Base-by-base conservation (phyloP, 2,329 filamentous ascomycete species). In the Lithohypha guttulata region DNA sequence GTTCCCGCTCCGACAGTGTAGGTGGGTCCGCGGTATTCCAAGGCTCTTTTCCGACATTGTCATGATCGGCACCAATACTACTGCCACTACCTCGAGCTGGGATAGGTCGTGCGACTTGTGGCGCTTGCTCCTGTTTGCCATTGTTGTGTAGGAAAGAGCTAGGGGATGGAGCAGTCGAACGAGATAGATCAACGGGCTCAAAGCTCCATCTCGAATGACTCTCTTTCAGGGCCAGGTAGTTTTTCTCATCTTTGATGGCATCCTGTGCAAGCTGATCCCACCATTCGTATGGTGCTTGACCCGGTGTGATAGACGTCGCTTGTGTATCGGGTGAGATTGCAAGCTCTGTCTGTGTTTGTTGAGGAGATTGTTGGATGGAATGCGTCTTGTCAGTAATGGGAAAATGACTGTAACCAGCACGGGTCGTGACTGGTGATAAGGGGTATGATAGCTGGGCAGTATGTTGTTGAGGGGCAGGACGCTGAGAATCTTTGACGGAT, bases 221-320 rank as follows among this genome's bases (percentile, higher is more conserved):
- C 3, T 41, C 22, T 15, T 41, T 33, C 21, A 41, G 29, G 13
- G 25, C 22, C 14, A 25, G 23, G 18, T 41, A 34, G 17, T 23
- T 41, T 14, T 32, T n/a, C 3, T 19, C 22, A 18, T 23, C 34
- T 14, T 33, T 34, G 4, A 23, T 22, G 5, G 49, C 49, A 49
- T 51, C 49, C 10, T 49, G 48, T 6, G 49, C 49, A 13, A 51
- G 22, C 25, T 50, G 38, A 19, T 51, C 49, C 22, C 46, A 51
- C 49, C 49, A 51, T 23, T 51, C 48, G n/a, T 47, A 41, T 6
- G 49, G 37, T 6, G 48, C 38, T 28, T 27, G 22, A 9, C 38
- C 30, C 4, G 38, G 38, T 14, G 38, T 34, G 14, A 41, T 17
- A 6, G 30, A 25, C 13, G 38, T 27, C 13, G 38, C 17, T 13